Base-by-base conservation (phyloP, 768 basidiomycete species). In the Pluteus cervinus region DNA sequence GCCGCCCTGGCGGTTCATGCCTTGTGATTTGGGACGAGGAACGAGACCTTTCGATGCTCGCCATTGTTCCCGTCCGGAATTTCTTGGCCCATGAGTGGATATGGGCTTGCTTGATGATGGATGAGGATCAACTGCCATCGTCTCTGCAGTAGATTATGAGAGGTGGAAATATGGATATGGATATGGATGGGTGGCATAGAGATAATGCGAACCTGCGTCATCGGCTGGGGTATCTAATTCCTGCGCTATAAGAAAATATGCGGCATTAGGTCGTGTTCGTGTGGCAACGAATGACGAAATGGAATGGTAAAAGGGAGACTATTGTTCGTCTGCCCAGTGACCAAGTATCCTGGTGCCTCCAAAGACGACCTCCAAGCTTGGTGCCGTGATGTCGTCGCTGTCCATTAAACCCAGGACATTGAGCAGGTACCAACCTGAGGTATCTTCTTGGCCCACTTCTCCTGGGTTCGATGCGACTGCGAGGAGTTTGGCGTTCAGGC, bases 11-110 rank as follows among this genome's bases (percentile, higher is more conserved):
- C 79, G 70, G 51, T 85, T 86, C 69, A 80, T 71, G 23, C 72
- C 75, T 26, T 55, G 64, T 7, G 68, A 54, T 43, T 65, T 66
- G 6, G n/a, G n/a, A n/a, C n/a, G n/a, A n/a, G n/a, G n/a, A n/a
- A n/a, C n/a, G n/a, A n/a, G n/a, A n/a, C 90, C 90, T 55, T 90
- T 93, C 16, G 88, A 81, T 39, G 62, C 62, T 54, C 88, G 66
- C 90, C 90, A 93, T 46, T 78, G 69, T 54, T 90, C 89, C 45
- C 86, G 69, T 42, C 90, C 67, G 33, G 86, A 84, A 34, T 70
- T 66, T 22, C 88, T 76, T 3, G 81, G 73, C 9, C 89, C 90
- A 49, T 91, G 86, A 3, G 90, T 93, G 7, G 89, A 91, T 44
- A 91, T 68, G 15, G 54, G 56, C 33, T 54, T 55, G 5, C 26